Evolutionary conservation across 257 asterid species (phyloP).

Genomic region (Primulina tabacum): DNA sequence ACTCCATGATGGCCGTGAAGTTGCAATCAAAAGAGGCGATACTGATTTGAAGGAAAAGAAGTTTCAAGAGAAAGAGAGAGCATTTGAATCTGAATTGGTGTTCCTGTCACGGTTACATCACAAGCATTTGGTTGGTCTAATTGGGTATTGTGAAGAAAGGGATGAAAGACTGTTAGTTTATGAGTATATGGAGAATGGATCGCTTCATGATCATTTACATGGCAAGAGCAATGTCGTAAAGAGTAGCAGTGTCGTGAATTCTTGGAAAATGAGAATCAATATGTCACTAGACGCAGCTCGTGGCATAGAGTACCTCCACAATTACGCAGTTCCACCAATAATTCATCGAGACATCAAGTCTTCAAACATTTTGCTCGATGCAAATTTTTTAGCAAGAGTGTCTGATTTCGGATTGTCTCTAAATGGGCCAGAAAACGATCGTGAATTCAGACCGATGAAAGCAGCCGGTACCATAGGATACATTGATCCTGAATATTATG

Average conservation of each 20-base stretch:
- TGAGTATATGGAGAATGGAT: conserved; percentile 86
- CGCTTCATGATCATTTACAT: conserved; percentile 72
- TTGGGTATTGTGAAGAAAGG: conserved; percentile 74
- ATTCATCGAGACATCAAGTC: conserved; percentile 90
- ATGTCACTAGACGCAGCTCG: conserved; percentile 76
- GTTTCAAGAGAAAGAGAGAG: conserved; percentile 81
- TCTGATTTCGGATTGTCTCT: conserved; percentile 84
- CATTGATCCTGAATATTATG: conserved; percentile 79
- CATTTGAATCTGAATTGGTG: conserved; percentile 73
- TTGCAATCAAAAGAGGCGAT: conserved; percentile 78
- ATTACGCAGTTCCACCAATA: conserved; percentile 80
- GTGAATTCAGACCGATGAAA: conserved; percentile 39
- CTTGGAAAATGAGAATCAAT: conserved; percentile 83
- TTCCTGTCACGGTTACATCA: conserved; percentile 85
- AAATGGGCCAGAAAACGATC: conserved; percentile 54
- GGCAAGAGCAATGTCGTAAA: conserved; percentile 53
- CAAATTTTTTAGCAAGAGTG: conserved; percentile 62
- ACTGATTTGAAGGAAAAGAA: conserved; percentile 49
- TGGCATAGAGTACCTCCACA: conserved; percentile 82
- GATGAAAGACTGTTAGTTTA: conserved; percentile 81
- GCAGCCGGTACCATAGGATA: conserved; percentile 86
- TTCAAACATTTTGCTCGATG: conserved; percentile 72
- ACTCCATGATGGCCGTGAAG: conserved; percentile 65
- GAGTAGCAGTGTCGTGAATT: conserved; percentile 51
- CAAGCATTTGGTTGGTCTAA: conserved; percentile 74